Evolutionary conservation across 768 basidiomycete species (phyloP), one percentile per base, ranked within the genome.

Genomic region (Lyophyllum atratum): DNA sequence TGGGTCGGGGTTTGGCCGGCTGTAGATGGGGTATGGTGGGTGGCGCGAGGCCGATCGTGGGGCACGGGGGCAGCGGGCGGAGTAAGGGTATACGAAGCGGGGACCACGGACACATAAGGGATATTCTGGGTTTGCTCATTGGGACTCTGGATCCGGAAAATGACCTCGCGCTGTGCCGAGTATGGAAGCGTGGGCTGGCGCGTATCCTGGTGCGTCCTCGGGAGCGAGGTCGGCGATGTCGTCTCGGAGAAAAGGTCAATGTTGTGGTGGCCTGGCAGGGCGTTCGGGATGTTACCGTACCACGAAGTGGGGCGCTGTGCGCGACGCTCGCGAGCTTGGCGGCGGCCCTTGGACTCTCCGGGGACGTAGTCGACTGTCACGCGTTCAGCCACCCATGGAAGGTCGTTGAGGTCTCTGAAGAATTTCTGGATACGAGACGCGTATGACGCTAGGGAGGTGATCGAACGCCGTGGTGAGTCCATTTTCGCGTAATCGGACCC

Each of bases 351-450:
- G 15, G 22, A 21, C 46, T 63, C 55, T 10, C 67, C 66, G 7
- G 74, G 75, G 14, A 65, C 39, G 54, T 72, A 76, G 49, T 72
- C 72, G 15, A 64, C 66, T 8, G 74, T 70, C 15, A 73, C 66
- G 43, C 67, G 70, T 5, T 68, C 65, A 17, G 72, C 67, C 14
- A 71, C 66, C 74, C 74, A 76, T 8, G 75, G 75, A 25, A 76
- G 70, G 17, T 69, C 62, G 52, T 67, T 67, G 31, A 76, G 51
- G 40, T 72, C 68, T 33, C 53, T 56, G 24, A 76, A 51, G 63
- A 75, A 75, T 31, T 65, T 60, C n/a, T 62, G 62, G 29, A 74
- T 45, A 26, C 69, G 64, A 31, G 64, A 60, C 52, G 72, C 37
- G 57, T 68, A 69, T 24, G 70, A 64, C 31, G 58, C 58, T 44